Base-by-base conservation (phyloP, 73 alveolate species). In the Paramecium primaurelia region DNA sequence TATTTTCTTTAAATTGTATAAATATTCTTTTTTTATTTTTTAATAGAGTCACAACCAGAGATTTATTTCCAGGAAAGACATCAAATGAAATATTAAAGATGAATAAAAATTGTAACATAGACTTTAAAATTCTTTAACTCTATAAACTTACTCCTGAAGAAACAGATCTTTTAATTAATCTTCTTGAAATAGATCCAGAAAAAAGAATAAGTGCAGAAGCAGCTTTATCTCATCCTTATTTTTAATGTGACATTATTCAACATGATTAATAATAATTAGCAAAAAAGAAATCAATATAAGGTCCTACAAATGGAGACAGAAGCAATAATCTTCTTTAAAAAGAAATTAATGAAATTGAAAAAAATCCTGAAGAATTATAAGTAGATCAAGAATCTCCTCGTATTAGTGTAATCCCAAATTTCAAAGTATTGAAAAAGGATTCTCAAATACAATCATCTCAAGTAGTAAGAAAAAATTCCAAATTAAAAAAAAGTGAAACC, bases 191-290 rank as follows among this genome's bases (percentile, higher is more conserved):
- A 44, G 95, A 92, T 75, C 97, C 97, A 25, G 44, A 28, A 8
- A 95, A 92, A 37, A 95, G 97, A 83, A 73, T 88, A 3, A 80
- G 93, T 14, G 97, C 94, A 14, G 93, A 94, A 42, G 92, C 94
- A 68, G 96, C 97, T 8, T 86, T 95, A 75, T 47, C 85, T 47
- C 97, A 95, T 93, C 97, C 97, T 90, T 95, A 95, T 77, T 95
- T 95, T 86, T 97, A 95, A 77, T 7, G 38, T 75, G 84, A 75
- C 9, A 36, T 4, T 32, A 38, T 16, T 34, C 16, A 64, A 64
- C 2, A 12, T 10, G 45, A 64, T 8, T 11, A 64, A 64, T 64
- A 64, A 64, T 28, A 64, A 64, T 64, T 64, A 28, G 47, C 38
- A 9, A 64, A 64, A 28, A 64, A 18, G 3, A 64, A 64, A 8